Evolutionary conservation across 345 rosid species (phyloP).

Genomic region (Isatis tinctoria): DNA sequence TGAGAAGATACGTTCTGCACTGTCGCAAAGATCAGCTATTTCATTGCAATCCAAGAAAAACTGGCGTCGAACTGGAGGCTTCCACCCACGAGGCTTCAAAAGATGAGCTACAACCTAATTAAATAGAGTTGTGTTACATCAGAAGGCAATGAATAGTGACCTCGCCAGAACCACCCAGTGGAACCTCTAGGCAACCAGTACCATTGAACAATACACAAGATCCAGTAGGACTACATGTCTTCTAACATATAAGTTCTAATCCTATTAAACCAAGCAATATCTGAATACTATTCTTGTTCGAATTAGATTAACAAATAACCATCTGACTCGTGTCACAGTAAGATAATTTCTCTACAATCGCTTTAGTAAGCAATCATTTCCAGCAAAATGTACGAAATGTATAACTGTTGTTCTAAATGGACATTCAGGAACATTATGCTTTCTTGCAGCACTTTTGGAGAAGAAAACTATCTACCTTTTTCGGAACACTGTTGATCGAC

Average conservation of each 20-base stretch:
- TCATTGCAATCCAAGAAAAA: conserved; percentile 94
- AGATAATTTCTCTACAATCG: neutral
- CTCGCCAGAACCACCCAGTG: neutral
- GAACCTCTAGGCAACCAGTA: neutral
- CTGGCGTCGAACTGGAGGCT: conserved; percentile 87
- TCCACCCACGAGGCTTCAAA: conserved; percentile 95
- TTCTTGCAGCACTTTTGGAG: neutral
- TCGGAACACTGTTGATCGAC: conserved; percentile 91
- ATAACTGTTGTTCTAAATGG: neutral
- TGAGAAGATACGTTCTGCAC: conserved; percentile 78
- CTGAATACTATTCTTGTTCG: neutral
- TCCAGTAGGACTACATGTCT: neutral
- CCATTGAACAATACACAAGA: neutral
- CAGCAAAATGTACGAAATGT: neutral
- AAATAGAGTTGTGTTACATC: neutral
- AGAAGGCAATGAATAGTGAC: conserved; percentile 5
- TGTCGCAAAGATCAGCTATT: conserved; percentile 88
- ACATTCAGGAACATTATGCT: neutral
- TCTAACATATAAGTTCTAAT: neutral
- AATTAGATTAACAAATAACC: neutral
- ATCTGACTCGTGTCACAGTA: conserved; percentile 1
- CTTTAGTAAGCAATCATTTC: neutral
- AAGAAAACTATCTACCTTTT: conserved; percentile 53
- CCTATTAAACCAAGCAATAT: neutral
- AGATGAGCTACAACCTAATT: conserved; percentile 76